A percentile compares a stretch with the other conserved stretches of the same genome.
These are phyloP conservation scores for Aureococcus anophagefferens DNA, from an alignment of 108 stramenopile genomes.

Conservation along the genomic window DNA sequence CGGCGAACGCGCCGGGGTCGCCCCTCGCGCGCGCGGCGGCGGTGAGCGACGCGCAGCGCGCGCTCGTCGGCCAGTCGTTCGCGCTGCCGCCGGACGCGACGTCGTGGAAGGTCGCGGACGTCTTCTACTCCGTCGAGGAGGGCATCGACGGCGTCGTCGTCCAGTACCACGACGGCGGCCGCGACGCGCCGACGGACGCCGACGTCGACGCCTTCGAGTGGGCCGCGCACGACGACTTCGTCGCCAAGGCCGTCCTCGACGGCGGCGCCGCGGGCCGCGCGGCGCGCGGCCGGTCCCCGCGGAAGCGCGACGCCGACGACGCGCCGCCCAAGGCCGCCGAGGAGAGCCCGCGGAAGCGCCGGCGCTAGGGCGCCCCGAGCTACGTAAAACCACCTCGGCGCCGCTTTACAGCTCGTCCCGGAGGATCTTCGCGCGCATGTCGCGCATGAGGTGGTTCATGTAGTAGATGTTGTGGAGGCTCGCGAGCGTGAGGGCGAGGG, in stretches of 20 bases:
- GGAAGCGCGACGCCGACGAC: too few species aligned
- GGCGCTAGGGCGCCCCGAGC: too few species aligned
- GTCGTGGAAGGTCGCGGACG: neutral
- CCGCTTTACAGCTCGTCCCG: constrained; percentile 56
- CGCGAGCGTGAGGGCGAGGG: constrained; percentile 57
- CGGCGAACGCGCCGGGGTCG: too few species aligned
- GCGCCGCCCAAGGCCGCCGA: too few species aligned
- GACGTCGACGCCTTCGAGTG: neutral
- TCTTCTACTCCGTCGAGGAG: neutral
- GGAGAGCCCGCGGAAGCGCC: too few species aligned
- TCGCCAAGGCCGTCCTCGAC: too few species aligned
- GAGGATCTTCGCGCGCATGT: constrained; percentile 66
- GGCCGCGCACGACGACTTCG: neutral
- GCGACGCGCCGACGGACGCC: neutral
- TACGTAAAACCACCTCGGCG: neutral
- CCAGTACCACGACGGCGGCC: neutral
- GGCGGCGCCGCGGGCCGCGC: too few species aligned
- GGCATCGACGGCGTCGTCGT: neutral
- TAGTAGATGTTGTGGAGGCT: constrained; percentile 79
- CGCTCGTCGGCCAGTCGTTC: neutral
- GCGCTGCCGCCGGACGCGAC: neutral
- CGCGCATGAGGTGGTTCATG: constrained; percentile 79
- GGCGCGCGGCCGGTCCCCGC: too few species aligned
- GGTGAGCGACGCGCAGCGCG: neutral
- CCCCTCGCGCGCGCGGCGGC: neutral